A percentile compares a stretch with the other conserved stretches of the same genome.
phyloP scores from a whole-genome alignment of 176 grass and related monocot species.

The Oryza australiensis region DNA sequence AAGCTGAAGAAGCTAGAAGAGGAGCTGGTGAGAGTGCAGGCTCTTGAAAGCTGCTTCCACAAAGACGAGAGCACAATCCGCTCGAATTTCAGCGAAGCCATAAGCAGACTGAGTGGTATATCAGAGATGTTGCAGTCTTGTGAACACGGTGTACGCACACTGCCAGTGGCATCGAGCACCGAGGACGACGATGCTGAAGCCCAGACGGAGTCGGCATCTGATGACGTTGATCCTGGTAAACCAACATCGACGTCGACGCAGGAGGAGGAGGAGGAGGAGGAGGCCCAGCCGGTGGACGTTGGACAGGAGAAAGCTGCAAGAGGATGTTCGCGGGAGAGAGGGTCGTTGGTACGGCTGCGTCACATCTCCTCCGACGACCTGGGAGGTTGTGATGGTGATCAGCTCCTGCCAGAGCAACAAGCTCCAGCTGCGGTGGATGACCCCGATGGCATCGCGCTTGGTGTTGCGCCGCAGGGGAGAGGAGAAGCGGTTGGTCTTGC shows the following conservation, averaged over 20 bases:
- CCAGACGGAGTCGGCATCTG: too few relatives aligned
- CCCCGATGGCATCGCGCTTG: neutral
- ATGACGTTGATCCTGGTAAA: neutral
- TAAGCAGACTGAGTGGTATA: constrained; percentile 52
- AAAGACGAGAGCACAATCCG: constrained; percentile 60
- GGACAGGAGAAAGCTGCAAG: constrained; percentile 23
- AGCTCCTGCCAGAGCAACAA: constrained; percentile 8
- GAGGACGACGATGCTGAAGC: neutral
- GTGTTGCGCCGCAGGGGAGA: constrained; percentile 20
- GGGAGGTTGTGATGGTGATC: neutral
- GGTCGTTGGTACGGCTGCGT: constrained; percentile 33
- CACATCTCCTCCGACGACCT: constrained; percentile 32
- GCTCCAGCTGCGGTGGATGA: neutral
- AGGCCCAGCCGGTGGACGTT: neutral
- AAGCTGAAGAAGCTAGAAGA: constrained; percentile 68
- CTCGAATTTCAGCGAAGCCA: constrained; percentile 63
- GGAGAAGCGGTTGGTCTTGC: too few relatives aligned
- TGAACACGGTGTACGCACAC: neutral
- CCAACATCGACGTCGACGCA: neutral
- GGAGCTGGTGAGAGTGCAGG: constrained; percentile 54
- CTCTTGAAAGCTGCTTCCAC: constrained; percentile 62
- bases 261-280: too few relatives aligned
- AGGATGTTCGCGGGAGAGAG: constrained; percentile 31
- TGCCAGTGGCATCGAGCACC: neutral
- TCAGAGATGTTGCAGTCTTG: constrained; percentile 63